Evolutionary conservation across 805 yeast genomes (phyloP), one percentile per base, ranked within the genome.

Genomic region (Metschnikowia noctiluminum): DNA sequence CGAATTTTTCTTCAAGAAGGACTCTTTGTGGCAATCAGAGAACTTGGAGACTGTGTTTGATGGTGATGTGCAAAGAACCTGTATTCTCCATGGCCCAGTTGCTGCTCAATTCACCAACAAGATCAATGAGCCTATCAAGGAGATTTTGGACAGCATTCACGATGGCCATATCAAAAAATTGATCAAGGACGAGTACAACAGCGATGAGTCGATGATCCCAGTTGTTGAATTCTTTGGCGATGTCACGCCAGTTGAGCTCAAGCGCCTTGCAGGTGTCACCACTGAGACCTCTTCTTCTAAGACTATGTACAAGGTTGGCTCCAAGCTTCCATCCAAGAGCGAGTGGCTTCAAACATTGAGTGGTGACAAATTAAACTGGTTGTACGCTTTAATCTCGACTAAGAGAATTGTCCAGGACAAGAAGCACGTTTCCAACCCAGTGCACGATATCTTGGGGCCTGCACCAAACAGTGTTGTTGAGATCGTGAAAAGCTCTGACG

Each of bases 21-120:
- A 94, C 71, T 92, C 98, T 30, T 79, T 94, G 68, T 94, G 99
- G 99, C 99, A 94, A 79, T 87, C 96, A 26, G 98, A 94, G 77
- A 92, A 89, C 67, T 80, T 94, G 65, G 97, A 90, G 68, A 88
- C 97, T 51, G 98, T 94, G 65, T 91, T 89, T 57, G 98, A 80
- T 58, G 89, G 87, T 62, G 99, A 94, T 68, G 98, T 94, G 54
- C 91, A 91, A 71, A 87, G 99, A 79, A 92, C 97, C n/a, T 95
- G 99, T 87, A 90, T 94, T 59, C 80, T 94, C 63, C 97, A 90
- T 62, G 98, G 99, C 61, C 99, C 99, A 45, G 98, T 94, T 58
- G 96, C 99, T 61, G 97, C 96, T 60, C 90, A 85, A 72, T 91
- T 76, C 77, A 84, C 97, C 60, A 87, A 79, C 62, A 76, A 78